phyloP scores from a whole-genome alignment of 345 rosid genomes.

The Melastoma malabathricum region DNA sequence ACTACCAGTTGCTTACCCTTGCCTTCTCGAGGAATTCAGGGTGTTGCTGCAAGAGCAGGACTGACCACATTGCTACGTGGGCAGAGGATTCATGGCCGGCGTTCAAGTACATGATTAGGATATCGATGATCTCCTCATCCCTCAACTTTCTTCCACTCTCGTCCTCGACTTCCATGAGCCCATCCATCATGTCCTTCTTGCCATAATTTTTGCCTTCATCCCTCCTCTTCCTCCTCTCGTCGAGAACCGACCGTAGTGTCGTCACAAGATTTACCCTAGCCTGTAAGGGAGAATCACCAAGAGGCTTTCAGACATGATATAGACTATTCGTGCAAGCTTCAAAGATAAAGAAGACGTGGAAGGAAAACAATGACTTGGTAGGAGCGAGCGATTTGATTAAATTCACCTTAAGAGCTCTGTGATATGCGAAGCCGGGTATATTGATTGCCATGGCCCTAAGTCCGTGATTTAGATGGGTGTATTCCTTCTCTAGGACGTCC shows the following conservation, averaged over 20 bases:
- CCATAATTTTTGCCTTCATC: not conserved
- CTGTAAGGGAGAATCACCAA: constrained; percentile 5
- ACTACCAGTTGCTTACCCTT: constrained; percentile 5
- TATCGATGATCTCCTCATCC: constrained; percentile 18
- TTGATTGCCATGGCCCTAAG: constrained; percentile 16
- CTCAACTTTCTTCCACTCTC: constrained; percentile 14
- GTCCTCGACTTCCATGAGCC: constrained; percentile 19
- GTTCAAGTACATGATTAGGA: constrained; percentile 13
- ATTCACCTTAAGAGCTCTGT: constrained; percentile 21
- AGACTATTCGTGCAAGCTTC: too few species aligned
- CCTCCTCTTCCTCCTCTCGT: constrained; percentile 10
- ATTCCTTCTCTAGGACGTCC: constrained; percentile 8
- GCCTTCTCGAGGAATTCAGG: constrained; percentile 17
- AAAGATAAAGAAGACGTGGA: too few species aligned
- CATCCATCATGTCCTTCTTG: constrained; percentile 16
- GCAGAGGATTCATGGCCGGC: constrained; percentile 27
- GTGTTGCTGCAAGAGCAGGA: constrained; percentile 8
- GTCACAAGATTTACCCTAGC: constrained; percentile 14
- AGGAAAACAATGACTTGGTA: too few species aligned
- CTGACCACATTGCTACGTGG: constrained; percentile 17
- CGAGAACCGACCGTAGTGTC: constrained; percentile 12
- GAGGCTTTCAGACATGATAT: not conserved
- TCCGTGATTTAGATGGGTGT: constrained; percentile 10
- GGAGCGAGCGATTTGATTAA: too few species aligned
- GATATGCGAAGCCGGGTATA: constrained; percentile 23